Base-by-base conservation (phyloP, 176 grass and related monocot species). In the Avena insularis region DNA sequence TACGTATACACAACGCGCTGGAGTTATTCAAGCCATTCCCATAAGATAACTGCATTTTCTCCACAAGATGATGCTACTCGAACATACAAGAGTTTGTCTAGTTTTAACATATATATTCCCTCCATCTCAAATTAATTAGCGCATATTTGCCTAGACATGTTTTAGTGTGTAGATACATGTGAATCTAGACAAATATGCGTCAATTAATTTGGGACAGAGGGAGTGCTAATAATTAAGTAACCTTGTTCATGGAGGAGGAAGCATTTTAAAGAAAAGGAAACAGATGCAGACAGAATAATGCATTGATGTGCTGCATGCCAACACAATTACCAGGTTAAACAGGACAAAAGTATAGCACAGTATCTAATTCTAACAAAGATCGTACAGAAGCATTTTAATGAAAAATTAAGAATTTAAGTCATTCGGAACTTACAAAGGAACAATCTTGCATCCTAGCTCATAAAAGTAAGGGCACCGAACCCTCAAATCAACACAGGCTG, bases 401-500 rank as follows among this genome's bases (percentile, higher is more conserved):
- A 77, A 17, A 21, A 62, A 31, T 7, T 2, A 12, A 23, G 10
- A 65, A 62, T 56, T 72, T 5, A 73, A n/a, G 40, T 64, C 12
- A 8, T 53, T 50, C 43, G 80, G 25, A 70, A 92, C 93, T 91
- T 91, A 96, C 96, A 96, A 61, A 56, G 93, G 96, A 65, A 90
- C 86, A 64, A 98, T 87, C 64, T 98, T 98, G 92, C 96, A 96
- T 35, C 93, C 96, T 80, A 98, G 80, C 68, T 94, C 88, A 87
- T 96, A 98, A 55, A 98, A 96, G 87, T 96, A 96, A 43, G 92
- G 89, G 89, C 92, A 94, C n/a, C 83, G 67, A 45, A 84, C 53
- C 79, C 88, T 95, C 85, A 98, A 70, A 88, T 98, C 90, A 77
- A 98, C 96, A 91, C 96, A 96, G 31, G 90, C 90, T 27, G 96